Evolutionary conservation across 148 eudicot species (phyloP).

Genomic region (Vaccinium myrtillus): DNA sequence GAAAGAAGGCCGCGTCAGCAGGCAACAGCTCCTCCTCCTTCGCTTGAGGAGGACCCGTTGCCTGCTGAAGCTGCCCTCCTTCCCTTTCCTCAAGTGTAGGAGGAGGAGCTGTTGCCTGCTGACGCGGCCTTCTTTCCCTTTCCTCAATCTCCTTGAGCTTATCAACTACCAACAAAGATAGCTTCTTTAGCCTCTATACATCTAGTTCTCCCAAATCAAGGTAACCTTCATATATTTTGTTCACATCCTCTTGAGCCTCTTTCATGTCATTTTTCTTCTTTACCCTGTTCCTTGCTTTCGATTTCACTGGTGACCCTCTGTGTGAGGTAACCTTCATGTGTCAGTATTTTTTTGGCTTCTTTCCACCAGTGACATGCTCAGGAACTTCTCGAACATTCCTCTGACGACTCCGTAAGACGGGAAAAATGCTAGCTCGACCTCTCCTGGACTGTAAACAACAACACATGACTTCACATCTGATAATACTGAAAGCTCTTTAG

Average conservation of each 20-base stretch:
- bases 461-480: conserved; percentile 16
- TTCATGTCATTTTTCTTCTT: neutral
- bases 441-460: conserved; percentile 15
- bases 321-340: conserved; percentile 22
- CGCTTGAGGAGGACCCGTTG: neutral
- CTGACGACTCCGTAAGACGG: conserved; percentile 7
- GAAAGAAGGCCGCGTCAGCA: too few species aligned
- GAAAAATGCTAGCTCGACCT: conserved; percentile 5
- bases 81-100: neutral
- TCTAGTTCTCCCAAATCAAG: neutral
- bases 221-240: neutral
- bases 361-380: conserved; percentile 5
- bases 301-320: neutral
- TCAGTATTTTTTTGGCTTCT: conserved; percentile 21
- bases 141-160: neutral
- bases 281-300: neutral
- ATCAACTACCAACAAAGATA: neutral
- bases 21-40: too few species aligned
- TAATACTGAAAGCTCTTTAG: conserved; percentile 21
- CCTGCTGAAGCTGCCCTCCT: neutral
- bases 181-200: neutral
- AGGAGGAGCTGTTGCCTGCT: neutral
- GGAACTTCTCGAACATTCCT: conserved; percentile 13
- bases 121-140: neutral
- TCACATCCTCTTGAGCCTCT: neutral